These are phyloP conservation scores for Escallonia herrerae DNA, from an alignment of 129 eudicot genomes.

Conservation along the genomic window DNA sequence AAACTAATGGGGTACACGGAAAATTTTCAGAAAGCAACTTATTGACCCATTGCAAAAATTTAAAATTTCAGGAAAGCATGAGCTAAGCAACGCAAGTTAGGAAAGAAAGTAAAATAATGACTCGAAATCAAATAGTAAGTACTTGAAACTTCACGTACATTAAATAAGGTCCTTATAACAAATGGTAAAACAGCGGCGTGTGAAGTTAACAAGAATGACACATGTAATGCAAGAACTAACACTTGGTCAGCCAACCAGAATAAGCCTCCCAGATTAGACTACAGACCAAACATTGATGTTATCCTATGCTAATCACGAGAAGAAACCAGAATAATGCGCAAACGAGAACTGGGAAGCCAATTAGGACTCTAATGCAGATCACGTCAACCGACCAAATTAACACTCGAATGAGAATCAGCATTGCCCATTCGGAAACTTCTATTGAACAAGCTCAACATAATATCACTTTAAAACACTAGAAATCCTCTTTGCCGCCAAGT, in stretches of 20 bases:
- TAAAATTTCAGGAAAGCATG: background rate
- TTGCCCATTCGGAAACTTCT: background rate
- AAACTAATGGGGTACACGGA: background rate
- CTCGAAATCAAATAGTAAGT: background rate
- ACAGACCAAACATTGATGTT: background rate
- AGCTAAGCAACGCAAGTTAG: background rate
- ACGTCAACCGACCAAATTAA: background rate
- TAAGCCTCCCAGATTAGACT: background rate
- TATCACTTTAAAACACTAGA: background rate
- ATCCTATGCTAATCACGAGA: constrained; percentile 1
- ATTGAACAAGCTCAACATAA: background rate
- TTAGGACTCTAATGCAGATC: background rate
- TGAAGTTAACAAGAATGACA: background rate
- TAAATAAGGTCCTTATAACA: background rate
- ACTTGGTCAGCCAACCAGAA: background rate
- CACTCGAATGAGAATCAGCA: background rate
- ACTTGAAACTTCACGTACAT: too few relatives aligned
- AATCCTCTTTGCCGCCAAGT: background rate
- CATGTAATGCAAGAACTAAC: background rate
- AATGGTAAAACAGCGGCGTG: background rate
- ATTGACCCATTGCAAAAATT: background rate
- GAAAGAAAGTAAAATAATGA: background rate
- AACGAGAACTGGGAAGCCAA: background rate
- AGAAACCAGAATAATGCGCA: constrained; percentile 1
- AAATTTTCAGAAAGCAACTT: background rate